phyloP scores from a whole-genome alignment of 2,329 filamentous ascomycete species.

The Knoxdaviesia capensis region DNA sequence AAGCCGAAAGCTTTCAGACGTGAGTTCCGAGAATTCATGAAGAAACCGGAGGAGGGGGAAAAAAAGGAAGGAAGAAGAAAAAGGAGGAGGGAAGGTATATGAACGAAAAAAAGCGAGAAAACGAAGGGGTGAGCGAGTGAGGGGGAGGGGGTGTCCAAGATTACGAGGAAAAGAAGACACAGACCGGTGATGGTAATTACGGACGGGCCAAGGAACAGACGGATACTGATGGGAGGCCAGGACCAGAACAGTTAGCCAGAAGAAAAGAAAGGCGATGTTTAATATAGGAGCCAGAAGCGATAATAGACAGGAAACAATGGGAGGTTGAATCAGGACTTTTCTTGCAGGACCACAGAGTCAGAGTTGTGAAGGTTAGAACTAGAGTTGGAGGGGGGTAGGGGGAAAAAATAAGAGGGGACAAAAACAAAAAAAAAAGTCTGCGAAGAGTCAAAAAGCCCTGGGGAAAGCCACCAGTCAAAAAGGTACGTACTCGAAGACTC shows the following conservation, averaged over 20 bases:
- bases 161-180: conserved; percentile 4
- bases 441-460: too few species aligned
- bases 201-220: neutral
- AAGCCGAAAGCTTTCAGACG: conserved; percentile 64
- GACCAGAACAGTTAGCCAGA: neutral
- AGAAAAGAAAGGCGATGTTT: neutral
- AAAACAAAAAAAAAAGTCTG: neutral
- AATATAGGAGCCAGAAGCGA: too few species aligned
- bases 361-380: neutral
- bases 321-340: neutral
- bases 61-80: conserved; percentile 13
- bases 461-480: too few species aligned
- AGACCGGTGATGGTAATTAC: neutral
- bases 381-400: neutral
- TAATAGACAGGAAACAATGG: neutral
- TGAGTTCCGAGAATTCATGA: conserved; percentile 63
- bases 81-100: conserved; percentile 9
- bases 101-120: conserved; percentile 6
- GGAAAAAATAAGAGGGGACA: neutral
- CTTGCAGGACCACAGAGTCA: neutral
- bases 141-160: conserved; percentile 7
- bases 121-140: conserved; percentile 7
- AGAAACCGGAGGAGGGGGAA: conserved; percentile 11
- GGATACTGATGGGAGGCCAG: conserved; percentile 3
- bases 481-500: too few species aligned